Conservation (phyloP, 306 rosid species). For the Prunus kanzakura region DNA sequence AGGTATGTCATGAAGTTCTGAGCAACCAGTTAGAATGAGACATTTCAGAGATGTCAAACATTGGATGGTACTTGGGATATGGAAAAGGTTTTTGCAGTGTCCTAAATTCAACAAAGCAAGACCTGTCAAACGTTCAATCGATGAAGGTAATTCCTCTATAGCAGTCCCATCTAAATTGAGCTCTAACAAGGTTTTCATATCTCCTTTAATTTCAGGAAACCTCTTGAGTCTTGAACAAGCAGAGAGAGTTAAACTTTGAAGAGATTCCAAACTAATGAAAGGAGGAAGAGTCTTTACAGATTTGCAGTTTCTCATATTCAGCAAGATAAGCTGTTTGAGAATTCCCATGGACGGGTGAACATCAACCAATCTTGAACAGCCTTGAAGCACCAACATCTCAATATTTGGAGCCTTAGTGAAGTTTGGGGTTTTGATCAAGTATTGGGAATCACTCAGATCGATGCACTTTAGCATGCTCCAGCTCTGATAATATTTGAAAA, state of each 20-base stretch:
- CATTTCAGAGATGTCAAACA: constrained; percentile 8
- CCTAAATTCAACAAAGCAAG: constrained; percentile 12
- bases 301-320: constrained; percentile 23
- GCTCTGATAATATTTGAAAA: neutral
- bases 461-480: neutral
- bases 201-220: constrained; percentile 23
- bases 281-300: neutral
- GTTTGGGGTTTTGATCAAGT: constrained; percentile 17
- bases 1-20: constrained; percentile 5
- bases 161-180: constrained; percentile 24
- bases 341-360: constrained; percentile 15
- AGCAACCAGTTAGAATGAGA: constrained; percentile 21
- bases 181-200: constrained; percentile 11
- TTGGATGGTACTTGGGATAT: constrained; percentile 16
- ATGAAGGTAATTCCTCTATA: constrained; percentile 8
- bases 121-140: constrained; percentile 1
- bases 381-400: constrained; percentile 21
- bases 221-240: constrained; percentile 11
- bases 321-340: constrained; percentile 12
- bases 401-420: constrained; percentile 19
- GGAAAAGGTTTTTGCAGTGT: constrained; percentile 11
- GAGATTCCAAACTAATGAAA: constrained; percentile 12
- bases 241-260: constrained; percentile 3
- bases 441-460: constrained; percentile 13
- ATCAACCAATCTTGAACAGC: constrained; percentile 12